These are phyloP conservation scores for Naganishia vaughanmartiniae DNA, from an alignment of 768 basidiomycete genomes.

Conservation along the genomic window DNA sequence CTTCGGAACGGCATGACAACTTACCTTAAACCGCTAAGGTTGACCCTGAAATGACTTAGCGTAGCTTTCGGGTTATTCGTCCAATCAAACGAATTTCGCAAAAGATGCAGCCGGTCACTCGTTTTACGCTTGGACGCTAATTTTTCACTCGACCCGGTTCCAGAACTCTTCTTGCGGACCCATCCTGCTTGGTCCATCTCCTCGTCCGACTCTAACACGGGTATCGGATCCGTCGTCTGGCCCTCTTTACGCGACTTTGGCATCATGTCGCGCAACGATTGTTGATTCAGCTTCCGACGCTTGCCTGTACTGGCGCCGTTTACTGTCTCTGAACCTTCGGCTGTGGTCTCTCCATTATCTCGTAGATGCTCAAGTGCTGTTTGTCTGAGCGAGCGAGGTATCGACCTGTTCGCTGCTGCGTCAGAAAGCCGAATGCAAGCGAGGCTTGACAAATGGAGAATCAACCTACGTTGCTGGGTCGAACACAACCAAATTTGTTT, in stretches of 20 bases:
- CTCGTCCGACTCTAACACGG: slow-evolving; percentile 35
- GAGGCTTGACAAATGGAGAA: neutral
- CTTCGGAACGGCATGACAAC: slow-evolving; percentile 35
- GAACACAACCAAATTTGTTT: slow-evolving; percentile 67
- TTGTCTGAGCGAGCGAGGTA: slow-evolving; percentile 22
- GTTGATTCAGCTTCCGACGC: slow-evolving; percentile 45
- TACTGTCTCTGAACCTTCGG: neutral
- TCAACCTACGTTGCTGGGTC: slow-evolving; percentile 62
- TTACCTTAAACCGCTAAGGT: slow-evolving; percentile 55
- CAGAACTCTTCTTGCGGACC: slow-evolving; percentile 38
- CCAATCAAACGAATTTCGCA: slow-evolving; percentile 27
- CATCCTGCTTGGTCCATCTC: slow-evolving; percentile 38
- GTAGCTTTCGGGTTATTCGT: slow-evolving; percentile 30
- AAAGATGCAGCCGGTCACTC: neutral
- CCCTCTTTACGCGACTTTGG: neutral
- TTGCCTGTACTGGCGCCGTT: neutral
- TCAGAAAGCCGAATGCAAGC: too few relatives aligned
- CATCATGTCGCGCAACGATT: slow-evolving; percentile 28
- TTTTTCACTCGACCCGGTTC: slow-evolving; percentile 6
- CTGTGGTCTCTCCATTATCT: slow-evolving; percentile 21
- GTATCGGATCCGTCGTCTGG: neutral
- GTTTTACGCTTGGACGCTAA: slow-evolving; percentile 9
- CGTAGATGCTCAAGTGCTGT: slow-evolving; percentile 25
- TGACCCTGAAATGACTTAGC: slow-evolving; percentile 57
- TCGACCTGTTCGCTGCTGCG: slow-evolving; percentile 19